These are phyloP conservation scores for Hibiscus trionum DNA, from an alignment of 345 rosid genomes.

Conservation along the genomic window DNA sequence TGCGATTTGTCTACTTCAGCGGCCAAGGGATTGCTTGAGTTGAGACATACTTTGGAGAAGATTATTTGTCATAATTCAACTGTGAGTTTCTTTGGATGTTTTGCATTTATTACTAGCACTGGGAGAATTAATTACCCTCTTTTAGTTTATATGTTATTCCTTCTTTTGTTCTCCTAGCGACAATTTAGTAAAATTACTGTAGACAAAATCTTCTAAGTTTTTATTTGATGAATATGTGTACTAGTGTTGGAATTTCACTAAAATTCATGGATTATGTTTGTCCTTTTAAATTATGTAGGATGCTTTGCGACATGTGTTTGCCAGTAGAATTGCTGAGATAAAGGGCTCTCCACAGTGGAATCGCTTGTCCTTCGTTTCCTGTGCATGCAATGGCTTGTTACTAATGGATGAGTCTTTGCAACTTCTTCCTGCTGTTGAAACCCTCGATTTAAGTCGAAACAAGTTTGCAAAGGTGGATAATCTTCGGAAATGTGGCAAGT, in stretches of 20 bases:
- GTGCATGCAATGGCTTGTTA: slow-evolving; percentile 75
- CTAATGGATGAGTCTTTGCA: slow-evolving; percentile 97
- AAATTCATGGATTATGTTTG: slow-evolving; percentile 10
- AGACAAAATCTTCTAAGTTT: not conserved
- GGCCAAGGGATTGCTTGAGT: slow-evolving; percentile 82
- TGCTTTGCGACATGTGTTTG: slow-evolving; percentile 86
- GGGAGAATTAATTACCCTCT: not conserved
- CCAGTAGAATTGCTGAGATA: slow-evolving; percentile 85
- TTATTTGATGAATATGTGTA: not conserved
- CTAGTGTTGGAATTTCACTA: slow-evolving; percentile 4
- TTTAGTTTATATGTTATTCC: not conserved
- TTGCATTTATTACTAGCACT: not conserved
- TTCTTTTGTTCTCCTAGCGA: not conserved
- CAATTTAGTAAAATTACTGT: not conserved
- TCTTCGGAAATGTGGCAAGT: slow-evolving; percentile 64
- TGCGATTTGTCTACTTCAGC: slow-evolving; percentile 95
- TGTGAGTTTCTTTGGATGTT: slow-evolving; percentile 36
- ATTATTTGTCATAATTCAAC: slow-evolving; percentile 88
- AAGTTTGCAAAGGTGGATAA: slow-evolving; percentile 85
- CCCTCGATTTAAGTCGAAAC: slow-evolving; percentile 93
- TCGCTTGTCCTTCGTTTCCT: slow-evolving; percentile 69
- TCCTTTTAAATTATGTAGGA: slow-evolving; percentile 36
- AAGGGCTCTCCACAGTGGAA: slow-evolving; percentile 84
- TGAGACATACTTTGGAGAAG: slow-evolving; percentile 85
- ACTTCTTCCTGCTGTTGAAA: slow-evolving; percentile 91